These are phyloP conservation scores for Ceratobasidium sp. DNA, from an alignment of 1,284 basidiomycete species.

Conservation along the genomic window DNA sequence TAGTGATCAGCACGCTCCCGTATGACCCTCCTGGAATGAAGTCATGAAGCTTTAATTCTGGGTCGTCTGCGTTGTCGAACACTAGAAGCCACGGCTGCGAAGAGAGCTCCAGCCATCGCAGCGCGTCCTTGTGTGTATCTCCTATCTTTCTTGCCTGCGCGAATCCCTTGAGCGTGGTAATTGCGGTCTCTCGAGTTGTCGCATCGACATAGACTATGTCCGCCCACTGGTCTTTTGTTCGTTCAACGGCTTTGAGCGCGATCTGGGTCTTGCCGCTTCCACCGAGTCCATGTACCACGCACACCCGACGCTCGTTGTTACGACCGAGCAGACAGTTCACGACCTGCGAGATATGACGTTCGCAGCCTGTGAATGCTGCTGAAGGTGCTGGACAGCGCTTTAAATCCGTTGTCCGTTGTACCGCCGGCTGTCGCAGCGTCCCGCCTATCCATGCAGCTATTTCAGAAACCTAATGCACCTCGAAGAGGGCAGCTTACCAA, in stretches of 20 bases:
- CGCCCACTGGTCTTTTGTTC: not conserved
- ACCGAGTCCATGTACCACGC: slow-evolving; percentile 19
- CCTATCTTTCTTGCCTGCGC: not conserved
- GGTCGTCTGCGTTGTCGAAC: slow-evolving; percentile 24
- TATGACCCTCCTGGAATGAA: not conserved
- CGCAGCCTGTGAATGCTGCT: not conserved
- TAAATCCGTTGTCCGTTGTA: too few species aligned
- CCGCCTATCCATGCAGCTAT: too few species aligned
- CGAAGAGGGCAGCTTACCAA: too few species aligned
- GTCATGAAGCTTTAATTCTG: not conserved
- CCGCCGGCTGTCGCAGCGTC: too few species aligned
- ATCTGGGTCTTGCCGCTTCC: slow-evolving; percentile 3
- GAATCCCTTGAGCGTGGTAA: not conserved
- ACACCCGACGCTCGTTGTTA: not conserved
- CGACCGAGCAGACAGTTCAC: not conserved
- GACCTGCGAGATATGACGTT: not conserved
- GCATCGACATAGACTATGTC: slow-evolving; percentile 38
- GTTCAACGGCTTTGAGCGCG: slow-evolving; percentile 3
- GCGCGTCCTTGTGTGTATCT: not conserved
- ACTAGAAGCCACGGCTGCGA: slow-evolving; percentile 23
- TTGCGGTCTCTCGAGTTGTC: slow-evolving; percentile 4
- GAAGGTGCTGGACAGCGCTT: slow-evolving; percentile 8
- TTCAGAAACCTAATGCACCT: too few species aligned
- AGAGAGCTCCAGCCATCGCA: not conserved
- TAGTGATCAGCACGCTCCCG: slow-evolving; percentile 11